A percentile compares a stretch with the other conserved stretches of the same genome.
These are phyloP conservation scores for Ustilago vetiveriae DNA, from an alignment of 1,284 basidiomycete genomes.

Conservation along the genomic window DNA sequence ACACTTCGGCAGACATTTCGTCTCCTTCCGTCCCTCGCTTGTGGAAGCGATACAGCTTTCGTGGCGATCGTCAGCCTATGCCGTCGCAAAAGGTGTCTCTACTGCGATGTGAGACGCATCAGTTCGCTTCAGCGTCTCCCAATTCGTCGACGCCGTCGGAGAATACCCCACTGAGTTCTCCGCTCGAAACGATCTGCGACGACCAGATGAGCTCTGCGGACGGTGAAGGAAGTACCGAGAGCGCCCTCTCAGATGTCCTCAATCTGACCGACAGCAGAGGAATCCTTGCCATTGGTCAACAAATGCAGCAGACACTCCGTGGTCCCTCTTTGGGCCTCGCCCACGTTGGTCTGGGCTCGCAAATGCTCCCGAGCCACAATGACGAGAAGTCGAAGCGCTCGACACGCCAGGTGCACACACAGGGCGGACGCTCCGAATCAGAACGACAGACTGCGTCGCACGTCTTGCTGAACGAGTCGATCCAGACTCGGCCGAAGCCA, in stretches of 20 bases:
- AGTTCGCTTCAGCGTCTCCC: too few species aligned
- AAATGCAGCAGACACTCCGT: not conserved
- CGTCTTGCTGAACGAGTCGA: not conserved
- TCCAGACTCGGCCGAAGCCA: not conserved
- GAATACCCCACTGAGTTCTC: too few species aligned
- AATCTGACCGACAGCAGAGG: slow-evolving; percentile 21
- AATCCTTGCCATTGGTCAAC: slow-evolving; percentile 5
- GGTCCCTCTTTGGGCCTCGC: slow-evolving; percentile 1
- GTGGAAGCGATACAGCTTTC: too few species aligned
- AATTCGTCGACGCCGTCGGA: too few species aligned
- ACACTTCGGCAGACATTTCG: too few species aligned
- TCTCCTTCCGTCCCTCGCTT: too few species aligned
- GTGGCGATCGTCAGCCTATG: too few species aligned
- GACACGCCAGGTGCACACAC: not conserved
- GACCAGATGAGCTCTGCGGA: not conserved
- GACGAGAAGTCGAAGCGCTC: slow-evolving; percentile 9
- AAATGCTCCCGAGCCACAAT: not conserved
- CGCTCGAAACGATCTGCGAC: too few species aligned
- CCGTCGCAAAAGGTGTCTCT: too few species aligned
- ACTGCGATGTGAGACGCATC: too few species aligned
- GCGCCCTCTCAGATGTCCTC: slow-evolving; percentile 33
- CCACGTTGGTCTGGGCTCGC: slow-evolving; percentile 24
- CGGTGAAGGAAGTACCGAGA: slow-evolving; percentile 24
- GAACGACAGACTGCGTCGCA: slow-evolving; percentile 4
- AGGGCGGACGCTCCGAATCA: too few species aligned